Conservation (phyloP, 345 rosid genomes). For the Turnera subulata region DNA sequence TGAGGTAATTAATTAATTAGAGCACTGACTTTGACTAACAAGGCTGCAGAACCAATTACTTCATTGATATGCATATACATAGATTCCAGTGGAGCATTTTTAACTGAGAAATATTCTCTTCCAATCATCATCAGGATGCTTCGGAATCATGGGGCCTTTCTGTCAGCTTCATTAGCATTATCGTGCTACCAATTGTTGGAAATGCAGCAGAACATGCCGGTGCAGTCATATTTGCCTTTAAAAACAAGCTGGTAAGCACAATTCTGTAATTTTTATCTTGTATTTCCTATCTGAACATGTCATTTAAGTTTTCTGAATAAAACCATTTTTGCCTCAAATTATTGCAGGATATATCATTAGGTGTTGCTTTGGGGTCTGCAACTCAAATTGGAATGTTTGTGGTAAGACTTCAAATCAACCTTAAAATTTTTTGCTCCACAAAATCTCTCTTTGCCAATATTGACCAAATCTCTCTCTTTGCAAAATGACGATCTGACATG, state of each 20-base stretch:
- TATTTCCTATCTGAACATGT: too few relatives aligned
- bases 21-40: neutral
- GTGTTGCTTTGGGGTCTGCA: conserved; percentile 88
- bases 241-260: conserved; percentile 69
- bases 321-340: neutral
- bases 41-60: too few relatives aligned
- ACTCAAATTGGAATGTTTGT: conserved; percentile 80
- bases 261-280: too few relatives aligned
- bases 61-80: neutral
- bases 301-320: neutral
- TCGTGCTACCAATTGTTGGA: conserved; percentile 87
- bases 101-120: neutral
- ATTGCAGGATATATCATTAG: conserved; percentile 74
- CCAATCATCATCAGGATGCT: conserved; percentile 44
- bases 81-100: neutral
- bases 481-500: too few relatives aligned
- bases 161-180: conserved; percentile 81
- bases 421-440: too few relatives aligned
- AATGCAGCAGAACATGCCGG: conserved; percentile 97
- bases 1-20: conserved; percentile 55
- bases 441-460: too few relatives aligned
- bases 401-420: conserved; percentile 40
- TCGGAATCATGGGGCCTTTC: conserved; percentile 89
- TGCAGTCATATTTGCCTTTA: conserved; percentile 88
- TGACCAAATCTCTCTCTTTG: too few relatives aligned